Conservation (phyloP, 352 stramenopile genomes). For the Phytopythium oedochilum region DNA sequence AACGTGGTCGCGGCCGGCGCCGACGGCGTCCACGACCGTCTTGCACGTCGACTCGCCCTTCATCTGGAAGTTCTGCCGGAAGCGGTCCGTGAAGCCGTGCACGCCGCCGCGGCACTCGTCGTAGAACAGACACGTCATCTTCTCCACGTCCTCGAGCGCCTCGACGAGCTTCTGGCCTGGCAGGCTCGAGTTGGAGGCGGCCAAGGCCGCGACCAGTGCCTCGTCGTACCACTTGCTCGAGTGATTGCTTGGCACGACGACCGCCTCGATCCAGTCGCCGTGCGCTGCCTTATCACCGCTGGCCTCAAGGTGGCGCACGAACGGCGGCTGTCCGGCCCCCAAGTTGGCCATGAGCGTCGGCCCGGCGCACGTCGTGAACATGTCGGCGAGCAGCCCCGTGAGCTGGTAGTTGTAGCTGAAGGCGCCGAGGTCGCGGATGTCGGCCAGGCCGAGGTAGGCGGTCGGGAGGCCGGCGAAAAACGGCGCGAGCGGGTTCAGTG, state of each 20-base stretch:
- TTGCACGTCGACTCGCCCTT: conserved; percentile 56
- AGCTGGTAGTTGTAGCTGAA: conserved; percentile 89
- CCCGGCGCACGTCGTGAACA: conserved; percentile 73
- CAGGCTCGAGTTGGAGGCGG: conserved; percentile 21
- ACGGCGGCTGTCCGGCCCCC: conserved; percentile 7
- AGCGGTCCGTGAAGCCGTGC: conserved; percentile 51
- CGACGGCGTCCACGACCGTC: conserved; percentile 52
- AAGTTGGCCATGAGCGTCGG: conserved; percentile 17
- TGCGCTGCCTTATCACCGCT: conserved; percentile 4
- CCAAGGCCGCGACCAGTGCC: conserved; percentile 40
- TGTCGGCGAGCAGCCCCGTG: conserved; percentile 54
- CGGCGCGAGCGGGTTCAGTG: conserved; percentile 37
- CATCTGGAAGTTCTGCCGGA: conserved; percentile 64
- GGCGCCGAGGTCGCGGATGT: conserved; percentile 63
- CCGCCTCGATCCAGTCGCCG: conserved; percentile 48
- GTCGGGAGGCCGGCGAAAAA: conserved; percentile 55
- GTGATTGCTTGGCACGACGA: conserved; percentile 48
- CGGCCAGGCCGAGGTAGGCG: conserved; percentile 65
- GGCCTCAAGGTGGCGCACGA: conserved; percentile 20
- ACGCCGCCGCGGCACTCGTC: conserved; percentile 78
- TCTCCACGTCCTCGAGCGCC: conserved; percentile 71
- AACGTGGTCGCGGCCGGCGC: conserved; percentile 51
- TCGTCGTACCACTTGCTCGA: conserved; percentile 46
- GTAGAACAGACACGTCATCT: conserved; percentile 89
- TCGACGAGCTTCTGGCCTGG: conserved; percentile 19